A percentile compares a stretch with the other conserved stretches of the same genome.
These are phyloP conservation scores for Phytophthora citricola DNA, from an alignment of 352 stramenopile species.

Conservation along the genomic window DNA sequence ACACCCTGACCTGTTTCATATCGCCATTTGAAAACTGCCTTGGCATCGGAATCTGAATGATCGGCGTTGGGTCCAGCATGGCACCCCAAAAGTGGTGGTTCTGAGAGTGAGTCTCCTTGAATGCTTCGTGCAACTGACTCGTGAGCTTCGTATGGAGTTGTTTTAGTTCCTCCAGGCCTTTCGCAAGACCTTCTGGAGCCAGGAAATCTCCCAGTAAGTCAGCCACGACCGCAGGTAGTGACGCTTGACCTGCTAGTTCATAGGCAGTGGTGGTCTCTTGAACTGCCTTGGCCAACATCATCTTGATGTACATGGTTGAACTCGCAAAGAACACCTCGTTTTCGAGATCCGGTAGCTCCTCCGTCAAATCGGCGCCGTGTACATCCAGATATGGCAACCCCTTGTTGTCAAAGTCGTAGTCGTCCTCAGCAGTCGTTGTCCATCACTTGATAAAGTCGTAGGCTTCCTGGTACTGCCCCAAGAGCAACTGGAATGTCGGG, in stretches of 20 bases:
- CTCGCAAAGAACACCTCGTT: background rate
- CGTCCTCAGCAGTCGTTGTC: background rate
- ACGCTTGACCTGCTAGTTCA: background rate
- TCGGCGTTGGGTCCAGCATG: background rate
- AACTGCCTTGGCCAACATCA: background rate
- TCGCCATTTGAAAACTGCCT: background rate
- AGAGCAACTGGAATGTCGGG: background rate
- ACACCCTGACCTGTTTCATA: background rate
- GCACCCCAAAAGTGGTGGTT: background rate
- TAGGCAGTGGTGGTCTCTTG: background rate
- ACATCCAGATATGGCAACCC: background rate
- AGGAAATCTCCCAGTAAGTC: background rate
- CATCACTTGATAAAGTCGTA: background rate
- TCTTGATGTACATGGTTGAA: background rate
- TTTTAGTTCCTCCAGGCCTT: background rate
- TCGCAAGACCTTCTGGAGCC: background rate
- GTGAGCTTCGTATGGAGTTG: background rate
- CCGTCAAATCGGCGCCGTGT: background rate
- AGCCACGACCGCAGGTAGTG: background rate
- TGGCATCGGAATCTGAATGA: background rate
- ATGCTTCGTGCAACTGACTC: background rate
- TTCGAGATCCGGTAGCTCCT: background rate
- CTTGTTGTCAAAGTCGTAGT: conserved; percentile 3
- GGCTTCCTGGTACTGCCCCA: background rate
- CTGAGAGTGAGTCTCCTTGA: background rate